Percentiles rank a stretch among this genome's conserved stretches.
Conservation (phyloP, 495 filamentous ascomycete species). For the Neurospora terricola region DNA sequence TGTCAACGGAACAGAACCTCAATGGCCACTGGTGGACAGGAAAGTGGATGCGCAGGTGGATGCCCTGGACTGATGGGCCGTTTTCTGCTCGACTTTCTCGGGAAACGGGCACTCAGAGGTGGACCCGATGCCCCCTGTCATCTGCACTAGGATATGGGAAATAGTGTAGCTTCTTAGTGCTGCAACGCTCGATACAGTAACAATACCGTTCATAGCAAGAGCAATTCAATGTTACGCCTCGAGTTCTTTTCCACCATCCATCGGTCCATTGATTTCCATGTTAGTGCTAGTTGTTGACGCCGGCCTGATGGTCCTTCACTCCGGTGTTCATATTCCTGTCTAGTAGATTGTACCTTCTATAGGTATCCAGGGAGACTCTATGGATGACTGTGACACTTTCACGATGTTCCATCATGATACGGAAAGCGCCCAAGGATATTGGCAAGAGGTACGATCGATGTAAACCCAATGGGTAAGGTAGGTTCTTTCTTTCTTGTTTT, state of each 20-base stretch:
- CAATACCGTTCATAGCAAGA: neutral
- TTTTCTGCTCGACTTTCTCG: neutral
- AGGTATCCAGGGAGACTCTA: neutral
- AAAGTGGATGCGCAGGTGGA: neutral
- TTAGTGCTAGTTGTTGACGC: neutral
- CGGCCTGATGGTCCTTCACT: neutral
- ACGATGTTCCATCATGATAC: neutral
- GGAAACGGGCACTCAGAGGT: neutral
- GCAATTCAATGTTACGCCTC: neutral
- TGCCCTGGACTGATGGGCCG: neutral
- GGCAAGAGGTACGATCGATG: neutral
- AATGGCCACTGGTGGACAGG: neutral
- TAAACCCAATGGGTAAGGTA: neutral
- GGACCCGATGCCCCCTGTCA: neutral
- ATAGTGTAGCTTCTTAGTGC: neutral
- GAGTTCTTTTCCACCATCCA: neutral
- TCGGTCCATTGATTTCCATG: neutral
- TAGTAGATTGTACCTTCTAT: neutral
- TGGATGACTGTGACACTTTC: neutral
- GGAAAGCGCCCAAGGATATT: neutral
- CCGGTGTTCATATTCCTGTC: neutral
- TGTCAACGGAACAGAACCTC: neutral
- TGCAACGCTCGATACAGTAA: constrained; percentile 1
- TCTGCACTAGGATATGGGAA: neutral
- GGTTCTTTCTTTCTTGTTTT: neutral